These are phyloP conservation scores for Claviceps sp. DNA, from an alignment of 2,329 filamentous ascomycete species.

Conservation along the genomic window DNA sequence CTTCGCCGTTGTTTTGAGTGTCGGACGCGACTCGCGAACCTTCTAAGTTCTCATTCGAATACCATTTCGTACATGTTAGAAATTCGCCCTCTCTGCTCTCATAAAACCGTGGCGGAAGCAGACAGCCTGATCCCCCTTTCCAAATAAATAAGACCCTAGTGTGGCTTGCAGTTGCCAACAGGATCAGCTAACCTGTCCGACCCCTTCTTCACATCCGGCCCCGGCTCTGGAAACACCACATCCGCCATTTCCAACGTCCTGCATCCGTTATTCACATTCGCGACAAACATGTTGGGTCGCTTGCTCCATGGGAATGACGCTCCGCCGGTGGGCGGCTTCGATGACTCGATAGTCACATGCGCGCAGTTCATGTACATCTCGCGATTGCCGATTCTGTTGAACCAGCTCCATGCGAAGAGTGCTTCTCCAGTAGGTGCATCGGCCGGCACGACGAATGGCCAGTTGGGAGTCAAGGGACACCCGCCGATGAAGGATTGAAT, in stretches of 20 bases:
- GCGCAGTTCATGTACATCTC: conserved; percentile 87
- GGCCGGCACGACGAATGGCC: conserved; percentile 52
- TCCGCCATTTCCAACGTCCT: conserved; percentile 42
- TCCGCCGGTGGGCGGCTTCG: conserved; percentile 8
- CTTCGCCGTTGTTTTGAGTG: no score
- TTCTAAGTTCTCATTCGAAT: no score
- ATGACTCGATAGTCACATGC: conserved; percentile 27
- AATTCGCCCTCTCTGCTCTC: no score
- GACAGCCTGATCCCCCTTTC: background rate
- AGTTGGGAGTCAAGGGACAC: conserved; percentile 36
- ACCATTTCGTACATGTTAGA: no score
- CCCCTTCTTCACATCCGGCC: conserved; percentile 34
- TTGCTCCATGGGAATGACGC: conserved; percentile 29
- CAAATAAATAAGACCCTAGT: background rate
- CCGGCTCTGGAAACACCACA: conserved; percentile 53
- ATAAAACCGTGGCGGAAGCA: no score
- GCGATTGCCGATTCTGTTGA: conserved; percentile 62
- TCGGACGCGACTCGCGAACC: no score
- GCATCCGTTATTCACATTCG: conserved; percentile 51
- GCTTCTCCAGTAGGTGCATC: conserved; percentile 47
- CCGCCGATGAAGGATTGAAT: conserved; percentile 39
- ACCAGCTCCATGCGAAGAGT: conserved; percentile 65
- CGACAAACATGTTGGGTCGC: conserved; percentile 57
- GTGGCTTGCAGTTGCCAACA: conserved; percentile 11
- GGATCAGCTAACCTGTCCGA: conserved; percentile 23